Conservation (phyloP, 148 eudicot genomes). For the Oxyria digyna region DNA sequence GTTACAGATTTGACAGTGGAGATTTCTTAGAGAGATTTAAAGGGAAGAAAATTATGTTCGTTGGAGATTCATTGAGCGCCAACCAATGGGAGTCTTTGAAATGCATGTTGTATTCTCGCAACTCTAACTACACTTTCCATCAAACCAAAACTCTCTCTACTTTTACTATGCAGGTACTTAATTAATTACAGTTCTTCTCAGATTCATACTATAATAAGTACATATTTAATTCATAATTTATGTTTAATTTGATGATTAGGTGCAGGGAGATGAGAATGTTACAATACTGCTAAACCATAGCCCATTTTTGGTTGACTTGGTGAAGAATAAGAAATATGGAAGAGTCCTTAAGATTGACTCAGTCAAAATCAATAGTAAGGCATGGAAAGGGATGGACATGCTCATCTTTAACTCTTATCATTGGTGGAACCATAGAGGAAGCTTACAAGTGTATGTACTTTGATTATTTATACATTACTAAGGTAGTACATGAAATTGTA, state of each 20-base stretch:
- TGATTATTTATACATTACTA: neutral
- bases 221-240: neutral
- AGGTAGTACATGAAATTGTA: too few species aligned
- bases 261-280: conserved; percentile 1
- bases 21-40: conserved; percentile 8
- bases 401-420: conserved; percentile 61
- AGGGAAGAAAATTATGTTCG: conserved; percentile 12
- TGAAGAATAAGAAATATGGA: conserved; percentile 16
- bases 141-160: neutral
- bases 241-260: neutral
- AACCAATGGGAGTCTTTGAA: conserved; percentile 3
- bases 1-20: neutral
- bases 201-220: too few species aligned
- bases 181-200: neutral
- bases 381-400: conserved; percentile 47
- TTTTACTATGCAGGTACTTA: neutral
- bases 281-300: conserved; percentile 7
- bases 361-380: conserved; percentile 21
- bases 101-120: conserved; percentile 4
- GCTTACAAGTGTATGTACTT: conserved; percentile 23
- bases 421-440: conserved; percentile 64
- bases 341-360: conserved; percentile 45
- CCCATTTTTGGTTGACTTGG: conserved; percentile 41
- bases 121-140: neutral
- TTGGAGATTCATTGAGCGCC: conserved; percentile 5